These are phyloP conservation scores for Camellia oleifera DNA, from an alignment of 179 eudicot genomes.

Conservation along the genomic window DNA sequence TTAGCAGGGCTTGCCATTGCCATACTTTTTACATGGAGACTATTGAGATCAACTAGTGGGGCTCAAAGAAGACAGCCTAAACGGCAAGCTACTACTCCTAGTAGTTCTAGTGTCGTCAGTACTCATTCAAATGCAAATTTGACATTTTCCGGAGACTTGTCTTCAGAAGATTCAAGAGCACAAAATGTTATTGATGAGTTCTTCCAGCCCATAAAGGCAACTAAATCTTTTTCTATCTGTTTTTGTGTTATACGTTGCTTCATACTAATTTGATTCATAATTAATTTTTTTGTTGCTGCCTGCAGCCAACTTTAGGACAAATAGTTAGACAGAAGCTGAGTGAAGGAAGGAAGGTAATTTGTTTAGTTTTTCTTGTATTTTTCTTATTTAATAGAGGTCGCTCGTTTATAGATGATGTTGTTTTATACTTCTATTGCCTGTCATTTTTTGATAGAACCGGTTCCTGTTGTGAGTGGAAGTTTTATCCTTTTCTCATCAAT, in stretches of 20 bases:
- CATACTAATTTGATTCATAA: constrained; percentile 3
- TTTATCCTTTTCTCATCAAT: neutral
- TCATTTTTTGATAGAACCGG: neutral
- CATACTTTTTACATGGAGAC: constrained; percentile 73
- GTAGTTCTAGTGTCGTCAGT: constrained; percentile 48
- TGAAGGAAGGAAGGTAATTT: constrained; percentile 89
- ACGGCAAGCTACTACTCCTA: constrained; percentile 54
- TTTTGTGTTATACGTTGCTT: neutral
- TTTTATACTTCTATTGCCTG: neutral
- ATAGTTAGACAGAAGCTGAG: constrained; percentile 81
- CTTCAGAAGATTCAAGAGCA: constrained; percentile 61
- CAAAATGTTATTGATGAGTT: constrained; percentile 79
- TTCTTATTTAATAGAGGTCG: neutral
- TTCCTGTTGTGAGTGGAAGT: neutral
- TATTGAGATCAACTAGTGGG: constrained; percentile 56
- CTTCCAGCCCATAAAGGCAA: constrained; percentile 81
- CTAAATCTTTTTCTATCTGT: neutral
- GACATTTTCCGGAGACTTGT: constrained; percentile 36
- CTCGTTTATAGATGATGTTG: neutral
- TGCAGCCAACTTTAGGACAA: constrained; percentile 89
- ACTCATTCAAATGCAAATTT: constrained; percentile 38
- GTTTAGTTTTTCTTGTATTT: constrained; percentile 8
- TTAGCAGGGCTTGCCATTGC: constrained; percentile 87
- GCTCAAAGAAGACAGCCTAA: constrained; percentile 79
- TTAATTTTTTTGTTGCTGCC: neutral